Conservation (phyloP, 2,329 filamentous ascomycete species). For the Dactylellina drechsleri region DNA sequence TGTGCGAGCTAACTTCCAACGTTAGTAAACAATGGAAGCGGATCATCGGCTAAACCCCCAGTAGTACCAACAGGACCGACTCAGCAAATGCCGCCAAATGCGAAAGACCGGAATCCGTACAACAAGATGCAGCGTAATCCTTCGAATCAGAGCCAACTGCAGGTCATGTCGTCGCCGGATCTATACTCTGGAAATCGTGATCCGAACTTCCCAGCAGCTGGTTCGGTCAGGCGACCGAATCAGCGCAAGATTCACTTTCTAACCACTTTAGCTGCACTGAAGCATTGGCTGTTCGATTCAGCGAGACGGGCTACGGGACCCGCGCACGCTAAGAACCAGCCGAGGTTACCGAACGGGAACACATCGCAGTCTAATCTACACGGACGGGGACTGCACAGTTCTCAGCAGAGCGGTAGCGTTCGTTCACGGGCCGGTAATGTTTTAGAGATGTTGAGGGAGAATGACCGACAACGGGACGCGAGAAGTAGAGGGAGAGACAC, state of each 20-base stretch:
- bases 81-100: constrained; percentile 81
- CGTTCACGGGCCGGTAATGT: constrained; percentile 42
- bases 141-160: constrained; percentile 57
- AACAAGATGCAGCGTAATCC: constrained; percentile 58
- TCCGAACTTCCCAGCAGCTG: constrained; percentile 32
- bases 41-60: constrained; percentile 56
- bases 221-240: constrained; percentile 73
- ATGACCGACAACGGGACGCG: constrained; percentile 39
- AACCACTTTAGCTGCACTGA: constrained; percentile 73
- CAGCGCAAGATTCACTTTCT: constrained; percentile 66
- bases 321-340: constrained; percentile 33
- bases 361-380: constrained; percentile 49
- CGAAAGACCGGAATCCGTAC: constrained; percentile 60
- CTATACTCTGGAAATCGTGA: constrained; percentile 48
- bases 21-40: constrained; percentile 53
- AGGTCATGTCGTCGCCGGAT: constrained; percentile 59
- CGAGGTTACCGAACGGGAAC: constrained; percentile 42
- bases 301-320: constrained; percentile 72
- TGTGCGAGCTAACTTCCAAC: constrained; percentile 51
- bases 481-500: constrained; percentile 36
- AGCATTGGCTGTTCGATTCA: constrained; percentile 78
- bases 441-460: constrained; percentile 46
- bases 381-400: constrained; percentile 33
- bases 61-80: constrained; percentile 63
- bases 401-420: constrained; percentile 49